Base-by-base conservation (phyloP, 495 filamentous ascomycete species). In the Aspergillus avenaceus region DNA sequence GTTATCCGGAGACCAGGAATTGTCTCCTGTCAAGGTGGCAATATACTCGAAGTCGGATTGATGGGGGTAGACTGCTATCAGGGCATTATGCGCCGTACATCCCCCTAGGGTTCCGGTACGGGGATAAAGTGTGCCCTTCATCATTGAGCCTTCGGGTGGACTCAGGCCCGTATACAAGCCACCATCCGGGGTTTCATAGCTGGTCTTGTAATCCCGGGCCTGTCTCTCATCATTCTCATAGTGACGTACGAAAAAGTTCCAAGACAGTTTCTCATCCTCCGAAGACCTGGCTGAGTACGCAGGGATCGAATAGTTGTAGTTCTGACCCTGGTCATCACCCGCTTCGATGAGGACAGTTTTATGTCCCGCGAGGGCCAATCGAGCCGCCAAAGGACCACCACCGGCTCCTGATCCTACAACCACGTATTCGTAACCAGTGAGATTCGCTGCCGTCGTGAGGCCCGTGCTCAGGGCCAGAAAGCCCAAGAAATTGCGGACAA, bases 381-480 rank as follows among this genome's bases (percentile, higher is more conserved):
- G 75, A 8, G 76, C 75, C 0, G 84, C 83, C 3, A 87, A 59
- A 8, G 82, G 81, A 5, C 81, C 82, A 8, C 84, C 84, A 14
- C 84, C 84, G 4, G 84, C 78, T 16, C 84, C 84, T 28, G 74
- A 79, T 27, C 84, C 84, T 0, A 87, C 78, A 18, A 87, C 72
- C 47, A 87, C 75, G 62, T 86, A 86, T 50, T 86, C 84, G 60
- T 85, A 85, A 19, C 63, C 67, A 1, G 60, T 59, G 37, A 65
- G 51, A 16, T 64, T 48, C 25, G 64, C 56, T 12, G 65, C 61
- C 23, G 61, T 63, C 31, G 62, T 61, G 13, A 66, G 43, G 24
- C 54, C 48, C 31, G 48, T 52, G 26, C 54, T 42, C 12, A 47
- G 28, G 21, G 54, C 60, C 23, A 53, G 47, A 37, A 62, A 37